Conservation (phyloP, 306 rosid genomes). For the Dryas octopetala region DNA sequence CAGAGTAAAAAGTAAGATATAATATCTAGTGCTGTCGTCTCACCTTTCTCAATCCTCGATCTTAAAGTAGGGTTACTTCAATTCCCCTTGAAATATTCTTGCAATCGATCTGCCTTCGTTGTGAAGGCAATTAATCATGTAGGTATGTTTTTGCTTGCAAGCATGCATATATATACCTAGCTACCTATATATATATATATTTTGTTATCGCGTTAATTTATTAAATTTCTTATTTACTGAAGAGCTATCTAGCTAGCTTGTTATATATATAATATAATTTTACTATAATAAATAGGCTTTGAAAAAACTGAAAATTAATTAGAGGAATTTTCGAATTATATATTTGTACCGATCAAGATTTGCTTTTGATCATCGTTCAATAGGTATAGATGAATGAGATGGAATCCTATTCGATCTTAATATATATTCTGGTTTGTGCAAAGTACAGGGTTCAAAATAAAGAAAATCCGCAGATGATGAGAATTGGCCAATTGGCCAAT, state of each 20-base stretch:
- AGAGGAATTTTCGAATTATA: too few relatives aligned
- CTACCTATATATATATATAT: too few relatives aligned
- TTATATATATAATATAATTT: too few relatives aligned
- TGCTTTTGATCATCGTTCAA: too few relatives aligned
- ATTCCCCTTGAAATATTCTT: neutral
- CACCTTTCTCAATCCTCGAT: constrained; percentile 15
- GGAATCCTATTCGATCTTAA: neutral
- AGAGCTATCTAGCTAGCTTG: too few relatives aligned
- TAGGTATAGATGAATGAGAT: too few relatives aligned
- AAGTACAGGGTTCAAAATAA: too few relatives aligned
- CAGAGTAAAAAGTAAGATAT: neutral
- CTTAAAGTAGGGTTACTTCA: constrained; percentile 3
- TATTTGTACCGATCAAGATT: too few relatives aligned
- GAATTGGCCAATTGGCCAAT: neutral
- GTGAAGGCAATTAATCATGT: constrained; percentile 27
- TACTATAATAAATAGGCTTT: too few relatives aligned
- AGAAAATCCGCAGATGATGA: neutral
- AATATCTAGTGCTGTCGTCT: constrained; percentile 26
- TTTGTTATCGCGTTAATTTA: too few relatives aligned
- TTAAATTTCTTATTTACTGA: too few relatives aligned
- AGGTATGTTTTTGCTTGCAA: neutral
- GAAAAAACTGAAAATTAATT: too few relatives aligned
- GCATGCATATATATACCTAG: neutral
- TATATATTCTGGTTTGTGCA: neutral
- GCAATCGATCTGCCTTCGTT: constrained; percentile 34